phyloP scores from a whole-genome alignment of 1,284 basidiomycete genomes.

The Cutaneotrichosporon daszewskae region DNA sequence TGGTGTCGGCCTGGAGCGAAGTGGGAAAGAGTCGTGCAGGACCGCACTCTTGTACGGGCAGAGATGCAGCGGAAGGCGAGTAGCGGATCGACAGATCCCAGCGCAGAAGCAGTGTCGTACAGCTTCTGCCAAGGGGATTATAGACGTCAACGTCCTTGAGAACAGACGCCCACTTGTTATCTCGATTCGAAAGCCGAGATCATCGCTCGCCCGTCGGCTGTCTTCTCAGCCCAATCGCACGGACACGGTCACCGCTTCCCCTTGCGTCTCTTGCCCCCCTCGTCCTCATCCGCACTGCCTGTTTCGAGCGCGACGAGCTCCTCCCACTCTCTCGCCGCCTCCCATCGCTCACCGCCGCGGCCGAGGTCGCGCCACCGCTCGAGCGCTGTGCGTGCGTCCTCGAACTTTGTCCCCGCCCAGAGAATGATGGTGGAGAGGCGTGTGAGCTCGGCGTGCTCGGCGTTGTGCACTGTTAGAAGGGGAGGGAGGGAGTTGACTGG shows the following conservation, averaged over 20 bases:
- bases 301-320: constrained; percentile 34
- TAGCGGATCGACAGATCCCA: too few species aligned
- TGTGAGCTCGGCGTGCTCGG: constrained; percentile 25
- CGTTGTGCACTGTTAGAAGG: constrained; percentile 28
- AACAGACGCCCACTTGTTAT: too few species aligned
- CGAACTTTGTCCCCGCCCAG: constrained; percentile 22
- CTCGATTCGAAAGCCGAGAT: too few species aligned
- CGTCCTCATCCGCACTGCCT: constrained; percentile 5
- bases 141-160: not conserved
- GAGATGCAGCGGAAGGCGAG: not conserved
- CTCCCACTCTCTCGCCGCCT: constrained; percentile 38
- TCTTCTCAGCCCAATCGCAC: not conserved
- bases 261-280: not conserved
- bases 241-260: not conserved
- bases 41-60: not conserved
- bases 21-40: not conserved
- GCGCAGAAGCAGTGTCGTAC: not conserved
- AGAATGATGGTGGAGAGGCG: constrained; percentile 7
- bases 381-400: constrained; percentile 32
- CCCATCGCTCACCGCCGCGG: constrained; percentile 31
- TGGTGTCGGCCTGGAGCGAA: not conserved
- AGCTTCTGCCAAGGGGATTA: not conserved
- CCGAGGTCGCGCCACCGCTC: constrained; percentile 39
- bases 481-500: constrained; percentile 36
- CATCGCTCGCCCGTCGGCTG: not conserved